Percentiles rank a stretch among this genome's conserved stretches.
phyloP scores from a whole-genome alignment of 495 filamentous ascomycete genomes.

The Choiromyces venosus region DNA sequence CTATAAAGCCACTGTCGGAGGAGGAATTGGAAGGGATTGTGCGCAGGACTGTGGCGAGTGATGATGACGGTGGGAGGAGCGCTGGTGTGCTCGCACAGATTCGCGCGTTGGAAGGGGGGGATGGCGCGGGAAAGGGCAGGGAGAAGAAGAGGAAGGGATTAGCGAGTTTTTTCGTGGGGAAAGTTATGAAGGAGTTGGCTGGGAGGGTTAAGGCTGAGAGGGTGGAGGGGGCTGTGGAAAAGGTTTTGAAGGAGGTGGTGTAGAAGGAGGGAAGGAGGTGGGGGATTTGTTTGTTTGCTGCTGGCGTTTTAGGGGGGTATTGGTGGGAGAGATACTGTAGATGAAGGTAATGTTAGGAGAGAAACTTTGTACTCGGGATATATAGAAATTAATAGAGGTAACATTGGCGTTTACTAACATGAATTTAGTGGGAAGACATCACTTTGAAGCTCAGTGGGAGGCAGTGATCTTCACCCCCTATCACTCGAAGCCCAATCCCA shows the following conservation, averaged over 20 bases:
- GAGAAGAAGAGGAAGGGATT: conserved; percentile 63
- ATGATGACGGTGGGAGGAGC: conserved; percentile 49
- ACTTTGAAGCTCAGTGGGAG: background rate
- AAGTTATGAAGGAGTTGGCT: conserved; percentile 77
- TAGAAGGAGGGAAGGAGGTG: background rate
- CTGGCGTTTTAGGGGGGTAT: background rate
- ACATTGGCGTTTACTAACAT: background rate
- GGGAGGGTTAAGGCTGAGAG: conserved; percentile 69
- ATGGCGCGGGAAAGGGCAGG: conserved; percentile 64
- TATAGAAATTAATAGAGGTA: background rate
- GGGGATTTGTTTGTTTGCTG: too few relatives aligned
- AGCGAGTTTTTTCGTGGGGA: conserved; percentile 80
- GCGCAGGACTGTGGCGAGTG: conserved; percentile 43
- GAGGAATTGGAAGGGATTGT: conserved; percentile 58
- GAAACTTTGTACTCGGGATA: background rate
- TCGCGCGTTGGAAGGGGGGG: conserved; percentile 53
- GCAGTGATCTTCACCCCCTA: background rate
- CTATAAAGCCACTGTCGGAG: conserved; percentile 56
- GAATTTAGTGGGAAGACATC: background rate
- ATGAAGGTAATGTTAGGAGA: background rate
- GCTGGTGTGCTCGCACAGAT: conserved; percentile 63
- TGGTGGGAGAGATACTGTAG: background rate
- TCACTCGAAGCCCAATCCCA: background rate
- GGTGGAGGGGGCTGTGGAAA: conserved; percentile 62
- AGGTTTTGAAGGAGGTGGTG: conserved; percentile 46